Conservation (phyloP, 371 early-diverging fungal genomes). For the Blastocladiella emersonii region DNA sequence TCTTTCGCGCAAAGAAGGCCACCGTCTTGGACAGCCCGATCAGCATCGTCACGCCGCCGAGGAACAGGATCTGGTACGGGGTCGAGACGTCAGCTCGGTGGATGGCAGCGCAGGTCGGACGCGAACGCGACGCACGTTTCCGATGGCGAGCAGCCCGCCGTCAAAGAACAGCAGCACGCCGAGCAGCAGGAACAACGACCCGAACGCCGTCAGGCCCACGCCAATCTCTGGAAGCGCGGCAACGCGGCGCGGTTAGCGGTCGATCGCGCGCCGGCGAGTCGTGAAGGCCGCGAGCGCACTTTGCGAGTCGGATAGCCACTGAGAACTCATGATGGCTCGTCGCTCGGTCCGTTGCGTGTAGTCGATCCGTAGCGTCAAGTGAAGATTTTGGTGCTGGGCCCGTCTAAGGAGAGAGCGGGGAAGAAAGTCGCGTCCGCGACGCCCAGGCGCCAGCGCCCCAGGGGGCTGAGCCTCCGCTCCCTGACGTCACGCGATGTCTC, state of each 20-base stretch:
- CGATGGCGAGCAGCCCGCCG: slow-evolving; percentile 86
- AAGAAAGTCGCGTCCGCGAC: background rate
- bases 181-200: slow-evolving; percentile 79
- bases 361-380: background rate
- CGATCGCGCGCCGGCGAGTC: background rate
- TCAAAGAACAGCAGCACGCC: slow-evolving; percentile 89
- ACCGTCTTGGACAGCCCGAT: slow-evolving; percentile 76
- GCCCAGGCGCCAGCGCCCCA: too few species aligned
- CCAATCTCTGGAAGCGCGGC: slow-evolving; percentile 56
- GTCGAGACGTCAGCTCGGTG: slow-evolving; percentile 5
- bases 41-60: slow-evolving; percentile 71
- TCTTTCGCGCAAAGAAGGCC: slow-evolving; percentile 61
- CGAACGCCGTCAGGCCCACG: slow-evolving; percentile 89
- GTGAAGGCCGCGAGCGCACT: background rate
- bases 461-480: too few species aligned
- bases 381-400: background rate
- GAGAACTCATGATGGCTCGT: background rate
- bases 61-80: slow-evolving; percentile 62
- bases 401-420: background rate
- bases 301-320: background rate
- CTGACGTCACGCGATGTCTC: too few species aligned
- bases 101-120: background rate
- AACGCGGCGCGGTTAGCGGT: background rate
- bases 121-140: slow-evolving; percentile 54
- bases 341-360: too few species aligned